Conservation (phyloP, 1,139 yeast species). For the Geotrichum citri-aurantii region DNA sequence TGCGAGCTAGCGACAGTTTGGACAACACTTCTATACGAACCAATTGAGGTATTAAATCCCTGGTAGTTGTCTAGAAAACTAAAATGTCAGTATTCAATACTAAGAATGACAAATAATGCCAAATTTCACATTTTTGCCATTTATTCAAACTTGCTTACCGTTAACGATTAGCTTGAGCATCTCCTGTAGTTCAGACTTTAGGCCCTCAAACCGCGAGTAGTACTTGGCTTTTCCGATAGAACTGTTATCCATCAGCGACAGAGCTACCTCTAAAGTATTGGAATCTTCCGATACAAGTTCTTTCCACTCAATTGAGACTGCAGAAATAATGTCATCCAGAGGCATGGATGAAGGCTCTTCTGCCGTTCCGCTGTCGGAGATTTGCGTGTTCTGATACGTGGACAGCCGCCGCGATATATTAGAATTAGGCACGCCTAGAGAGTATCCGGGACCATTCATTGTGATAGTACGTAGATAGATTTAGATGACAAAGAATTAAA, state of each 20-base stretch:
- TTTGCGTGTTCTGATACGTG: neutral
- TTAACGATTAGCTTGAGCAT: constrained; percentile 68
- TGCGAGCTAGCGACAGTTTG: constrained; percentile 55
- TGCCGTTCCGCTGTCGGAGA: neutral
- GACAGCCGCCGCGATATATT: constrained; percentile 17
- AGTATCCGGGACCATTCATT: constrained; percentile 12
- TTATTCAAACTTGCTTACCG: constrained; percentile 29
- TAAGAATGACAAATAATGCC: neutral
- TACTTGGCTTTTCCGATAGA: constrained; percentile 84
- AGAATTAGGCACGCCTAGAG: constrained; percentile 7
- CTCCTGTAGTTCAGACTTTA: constrained; percentile 50
- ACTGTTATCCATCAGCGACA: constrained; percentile 73
- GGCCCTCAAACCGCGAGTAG: constrained; percentile 49
- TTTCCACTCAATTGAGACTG: constrained; percentile 26
- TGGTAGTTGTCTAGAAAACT: constrained; percentile 50
- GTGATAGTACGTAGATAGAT: neutral
- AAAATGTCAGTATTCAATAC: neutral
- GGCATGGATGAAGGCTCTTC: constrained; percentile 5
- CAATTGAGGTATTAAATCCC: constrained; percentile 76
- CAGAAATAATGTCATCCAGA: constrained; percentile 13
- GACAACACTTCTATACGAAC: constrained; percentile 62
- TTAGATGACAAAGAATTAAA: neutral
- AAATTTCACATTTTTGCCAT: neutral
- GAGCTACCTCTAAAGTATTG: constrained; percentile 79
- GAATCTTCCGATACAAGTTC: constrained; percentile 44